Evolutionary conservation across 148 eudicot genomes (phyloP).

Genomic region (Camellia lanceoleosa): DNA sequence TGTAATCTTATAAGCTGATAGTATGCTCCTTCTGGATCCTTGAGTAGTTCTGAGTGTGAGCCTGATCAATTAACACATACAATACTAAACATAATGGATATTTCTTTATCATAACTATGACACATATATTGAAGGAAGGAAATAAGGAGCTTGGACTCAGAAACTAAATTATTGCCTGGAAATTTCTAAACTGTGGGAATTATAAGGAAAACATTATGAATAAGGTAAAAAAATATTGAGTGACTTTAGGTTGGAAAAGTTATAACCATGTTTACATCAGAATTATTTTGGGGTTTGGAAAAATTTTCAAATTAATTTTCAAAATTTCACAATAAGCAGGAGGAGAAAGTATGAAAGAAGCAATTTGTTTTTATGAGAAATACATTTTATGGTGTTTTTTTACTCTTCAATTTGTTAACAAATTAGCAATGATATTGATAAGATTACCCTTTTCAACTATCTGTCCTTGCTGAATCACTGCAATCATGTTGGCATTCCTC

Average conservation of each 20-base stretch:
- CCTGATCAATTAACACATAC: conserved; percentile 34
- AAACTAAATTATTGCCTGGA: not conserved
- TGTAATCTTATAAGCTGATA: conserved; percentile 66
- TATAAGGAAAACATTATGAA: not conserved
- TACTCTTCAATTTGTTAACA: not conserved
- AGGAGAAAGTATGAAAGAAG: no score
- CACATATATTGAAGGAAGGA: not conserved
- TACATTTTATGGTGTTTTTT: no score
- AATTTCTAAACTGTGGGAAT: not conserved
- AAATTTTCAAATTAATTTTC: no score
- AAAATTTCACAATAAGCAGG: not conserved
- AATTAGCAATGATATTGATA: not conserved
- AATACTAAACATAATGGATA: not conserved
- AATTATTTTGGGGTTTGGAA: not conserved
- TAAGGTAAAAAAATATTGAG: not conserved
- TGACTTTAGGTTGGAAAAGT: not conserved
- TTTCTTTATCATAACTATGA: not conserved
- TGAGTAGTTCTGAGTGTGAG: conserved; percentile 48
- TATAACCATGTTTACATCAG: not conserved
- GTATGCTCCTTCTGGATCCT: conserved; percentile 73
- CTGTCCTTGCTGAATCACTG: conserved; percentile 64
- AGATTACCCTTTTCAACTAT: conserved; percentile 66
- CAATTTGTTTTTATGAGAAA: no score
- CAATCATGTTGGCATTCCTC: conserved; percentile 63
- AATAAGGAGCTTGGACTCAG: not conserved